Base-by-base conservation (phyloP, 805 yeast species). In the Millerozyma miso region DNA sequence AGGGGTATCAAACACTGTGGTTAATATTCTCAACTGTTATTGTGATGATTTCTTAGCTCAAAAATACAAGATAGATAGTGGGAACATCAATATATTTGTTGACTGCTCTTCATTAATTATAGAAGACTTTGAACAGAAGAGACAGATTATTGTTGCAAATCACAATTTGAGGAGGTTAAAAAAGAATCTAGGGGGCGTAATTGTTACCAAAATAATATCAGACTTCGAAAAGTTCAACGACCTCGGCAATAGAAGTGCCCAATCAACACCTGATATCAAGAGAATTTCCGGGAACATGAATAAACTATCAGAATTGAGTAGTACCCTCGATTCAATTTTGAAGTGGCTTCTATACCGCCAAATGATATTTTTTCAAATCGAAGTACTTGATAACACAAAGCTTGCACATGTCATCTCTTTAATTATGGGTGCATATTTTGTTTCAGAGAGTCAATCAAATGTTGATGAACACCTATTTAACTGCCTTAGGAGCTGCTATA, bases 291-390 rank as follows among this genome's bases (percentile, higher is more conserved):
- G 29, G 29, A 23, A 23, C 10, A 23, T 23, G 6, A 10, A 23
- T 7, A 23, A 23, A 6, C 10, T 7, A 6, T 23, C 29, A 23
- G 10, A 23, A 23, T 23, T 23, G 10, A 23, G 29, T 23, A 23
- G 29, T 10, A 23, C 29, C 10, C 29, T 23, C 10, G 29, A 23
- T 23, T 23, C 29, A 15, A 32, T 13, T 8, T 51, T 60, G 14
- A 67, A 60, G 39, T 54, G 52, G 15, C 50, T 66, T 14, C 55
- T 66, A 12, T 63, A 64, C 43, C 54, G 72, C 15, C 75, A 64
- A 45, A 52, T 58, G 6, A 47, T 56, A 4, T 46, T 67, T n/a
- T 53, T 67, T 31, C 54, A 56, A n/a, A 45, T 45, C 4, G 70
- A 59, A 1, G 53, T 60, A 2, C 46, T 77, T 15, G 57, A 60